Percentiles rank a stretch among this genome's conserved stretches.
Conservation (phyloP, 441 rosid genomes). For the Capsella rubella region DNA sequence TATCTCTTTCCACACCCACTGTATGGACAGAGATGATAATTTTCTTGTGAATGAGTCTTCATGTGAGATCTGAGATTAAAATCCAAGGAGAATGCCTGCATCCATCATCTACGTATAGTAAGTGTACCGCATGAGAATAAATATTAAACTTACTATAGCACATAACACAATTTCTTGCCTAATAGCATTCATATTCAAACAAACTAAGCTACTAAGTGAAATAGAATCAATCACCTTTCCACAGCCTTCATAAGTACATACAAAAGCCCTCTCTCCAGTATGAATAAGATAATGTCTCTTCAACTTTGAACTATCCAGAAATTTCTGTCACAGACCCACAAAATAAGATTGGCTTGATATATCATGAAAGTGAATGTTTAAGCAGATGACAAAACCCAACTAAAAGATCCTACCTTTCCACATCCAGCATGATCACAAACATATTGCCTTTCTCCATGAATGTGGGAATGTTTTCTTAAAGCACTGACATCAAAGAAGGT, state of each 20-base stretch:
- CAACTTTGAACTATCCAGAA: slow-evolving; percentile 96
- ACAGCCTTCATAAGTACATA: slow-evolving; percentile 96
- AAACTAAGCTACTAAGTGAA: background rate
- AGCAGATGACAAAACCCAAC: background rate
- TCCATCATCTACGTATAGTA: slow-evolving; percentile 27
- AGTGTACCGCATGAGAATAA: slow-evolving; percentile 17
- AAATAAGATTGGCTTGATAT: background rate
- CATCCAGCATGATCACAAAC: slow-evolving; percentile 81
- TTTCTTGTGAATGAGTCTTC: slow-evolving; percentile 99
- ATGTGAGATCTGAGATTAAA: slow-evolving; percentile 96
- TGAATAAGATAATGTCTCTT: slow-evolving; percentile 94
- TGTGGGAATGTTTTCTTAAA: slow-evolving; percentile 93
- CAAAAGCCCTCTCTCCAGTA: slow-evolving; percentile 83
- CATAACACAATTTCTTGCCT: background rate
- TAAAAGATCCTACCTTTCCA: slow-evolving; percentile 66
- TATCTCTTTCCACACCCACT: slow-evolving; percentile 96
- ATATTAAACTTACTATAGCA: background rate
- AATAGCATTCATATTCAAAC: background rate
- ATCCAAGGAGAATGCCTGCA: slow-evolving; percentile 97
- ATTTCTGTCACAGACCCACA: slow-evolving; percentile 71
- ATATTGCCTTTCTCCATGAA: slow-evolving; percentile 94
- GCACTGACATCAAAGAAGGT: slow-evolving; percentile 92
- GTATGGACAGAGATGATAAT: slow-evolving; percentile 91
- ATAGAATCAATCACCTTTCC: slow-evolving; percentile 80
- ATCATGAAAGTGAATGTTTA: background rate